A percentile compares a stretch with the other conserved stretches of the same genome.
phyloP scores from a whole-genome alignment of 108 stramenopile genomes.

The Asterionellopsis glacialis region DNA sequence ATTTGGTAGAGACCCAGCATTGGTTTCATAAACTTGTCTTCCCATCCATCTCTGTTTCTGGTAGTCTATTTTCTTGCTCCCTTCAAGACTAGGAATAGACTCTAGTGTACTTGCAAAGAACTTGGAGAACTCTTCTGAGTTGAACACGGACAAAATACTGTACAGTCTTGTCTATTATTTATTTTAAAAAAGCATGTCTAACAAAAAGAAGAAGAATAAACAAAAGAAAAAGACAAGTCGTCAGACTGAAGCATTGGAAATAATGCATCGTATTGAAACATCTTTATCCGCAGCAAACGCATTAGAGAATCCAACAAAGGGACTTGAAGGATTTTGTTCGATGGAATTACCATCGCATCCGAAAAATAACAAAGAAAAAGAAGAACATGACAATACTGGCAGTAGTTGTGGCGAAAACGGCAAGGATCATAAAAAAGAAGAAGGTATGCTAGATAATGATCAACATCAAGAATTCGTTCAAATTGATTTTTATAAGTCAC shows the following conservation, averaged over 20 bases:
- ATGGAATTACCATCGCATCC: conserved; percentile 1
- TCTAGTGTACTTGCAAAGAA: no score
- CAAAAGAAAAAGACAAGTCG: not conserved
- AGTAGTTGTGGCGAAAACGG: not conserved
- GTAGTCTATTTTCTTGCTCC: no score
- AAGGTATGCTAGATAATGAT: no score
- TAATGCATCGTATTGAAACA: not conserved
- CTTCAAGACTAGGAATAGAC: no score
- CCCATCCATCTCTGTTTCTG: no score
- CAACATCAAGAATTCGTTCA: no score
- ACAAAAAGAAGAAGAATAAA: not conserved
- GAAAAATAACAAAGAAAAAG: conserved; percentile 8
- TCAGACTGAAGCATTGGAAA: not conserved
- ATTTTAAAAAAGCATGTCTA: no score
- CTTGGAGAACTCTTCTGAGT: no score
- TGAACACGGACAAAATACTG: no score
- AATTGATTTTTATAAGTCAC: conserved; percentile 26
- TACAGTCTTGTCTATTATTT: no score
- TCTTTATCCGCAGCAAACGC: not conserved
- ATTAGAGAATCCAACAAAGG: not conserved
- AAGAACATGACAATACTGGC: not conserved
- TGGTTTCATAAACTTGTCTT: no score
- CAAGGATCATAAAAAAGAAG: conserved; percentile 5
- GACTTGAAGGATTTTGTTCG: not conserved
- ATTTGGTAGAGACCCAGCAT: no score